Evolutionary conservation across 306 rosid species (phyloP), one percentile per base, ranked within the genome.

Genomic region (Pterocarpus macrocarpus): DNA sequence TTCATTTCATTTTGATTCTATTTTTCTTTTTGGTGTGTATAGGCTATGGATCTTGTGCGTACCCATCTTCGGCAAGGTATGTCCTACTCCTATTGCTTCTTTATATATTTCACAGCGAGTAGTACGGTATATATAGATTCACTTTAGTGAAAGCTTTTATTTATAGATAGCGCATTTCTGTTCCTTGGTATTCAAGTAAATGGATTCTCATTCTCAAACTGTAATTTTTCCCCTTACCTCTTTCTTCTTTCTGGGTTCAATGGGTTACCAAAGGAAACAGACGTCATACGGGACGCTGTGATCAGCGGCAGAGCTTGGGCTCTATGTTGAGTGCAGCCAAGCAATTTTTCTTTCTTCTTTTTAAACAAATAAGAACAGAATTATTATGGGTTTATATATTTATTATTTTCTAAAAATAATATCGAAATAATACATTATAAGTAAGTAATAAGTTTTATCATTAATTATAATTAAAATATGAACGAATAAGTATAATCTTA

Each of bases 31-130:
- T 5, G 8, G 34, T 56, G 7, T 78, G 9, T 84, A 56, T 61
- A 95, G 99, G 99, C 80, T 95, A 93, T 82, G 99, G 99, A 90
- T 95, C 99, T 90, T 95, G 99, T 69, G 90, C 89, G 55, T 95
- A 91, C 64, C 96, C 98, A 17, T 91, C 97, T 76, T 83, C 93
- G 15, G 11, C 81, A 35, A 93, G 98, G 99, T 93, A 89, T 66
- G 88, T 3, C 3, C 2, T 8, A 0, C n/a, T 49, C n/a, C 5
- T 2, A 8, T 32, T 2, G 41, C 41, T 38, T 38, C 41, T 38
- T 38, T 38, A 22, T 22, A 22, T 22, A 22, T 22, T 22, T 22
- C 39, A 36, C 39, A 36, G 5, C 39, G 5, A 36, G 39, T 5
- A 33, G 1, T 50, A 4, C 10, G 28, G 28, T 44, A 15, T 72